Base-by-base conservation (phyloP, 371 early-diverging fungal genomes). In the Mortierella sp. region DNA sequence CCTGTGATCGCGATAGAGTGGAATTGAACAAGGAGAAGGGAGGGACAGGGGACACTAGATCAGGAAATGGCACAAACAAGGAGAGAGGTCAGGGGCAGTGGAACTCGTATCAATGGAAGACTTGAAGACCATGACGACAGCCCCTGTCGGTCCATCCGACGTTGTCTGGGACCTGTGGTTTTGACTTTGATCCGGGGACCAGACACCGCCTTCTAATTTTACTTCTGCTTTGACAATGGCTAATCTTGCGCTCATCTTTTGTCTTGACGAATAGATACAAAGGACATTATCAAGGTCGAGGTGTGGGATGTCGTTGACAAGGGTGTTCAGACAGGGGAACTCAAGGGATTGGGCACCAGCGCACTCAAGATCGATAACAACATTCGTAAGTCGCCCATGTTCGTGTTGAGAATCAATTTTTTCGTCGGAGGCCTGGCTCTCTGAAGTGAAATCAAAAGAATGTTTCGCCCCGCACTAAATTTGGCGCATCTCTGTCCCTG, bases 241-340 rank as follows among this genome's bases (percentile, higher is more conserved):
- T 40, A 43, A 48, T 50, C 65, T 14, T n/a, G 29, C 50, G 9
- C 41, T 43, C 43, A 44, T 24, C 34, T 58, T 11, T 26, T 34
- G 6, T 29, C 40, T 37, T 11, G 47, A 47, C 6, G 5, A 47
- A 16, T 71, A 90, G 91, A 88, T 22, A 86, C 90, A 29, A 88
- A 85, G 72, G 92, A 92, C 79, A 87, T 93, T 37, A 91, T 93
- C 66, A 93, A 93, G 74, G 89, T 93, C 55, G 93, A 93, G 70
- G 82, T 93, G 24, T 93, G 93, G 93, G 93, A 93, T 84, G 91
- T 93, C 0, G 92, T 93, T 4, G 93, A 93, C 76, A 90, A 90
- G 31, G 92, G 85, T 19, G 65, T 84, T 16, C 79, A 74, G 41
- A 55, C 86, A 16, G 68, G 69, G 31, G 70, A 68, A 2, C 65